Evolutionary conservation across 148 eudicot genomes (phyloP), one percentile per base, ranked within the genome.

Genomic region (Talinum fruticosum): DNA sequence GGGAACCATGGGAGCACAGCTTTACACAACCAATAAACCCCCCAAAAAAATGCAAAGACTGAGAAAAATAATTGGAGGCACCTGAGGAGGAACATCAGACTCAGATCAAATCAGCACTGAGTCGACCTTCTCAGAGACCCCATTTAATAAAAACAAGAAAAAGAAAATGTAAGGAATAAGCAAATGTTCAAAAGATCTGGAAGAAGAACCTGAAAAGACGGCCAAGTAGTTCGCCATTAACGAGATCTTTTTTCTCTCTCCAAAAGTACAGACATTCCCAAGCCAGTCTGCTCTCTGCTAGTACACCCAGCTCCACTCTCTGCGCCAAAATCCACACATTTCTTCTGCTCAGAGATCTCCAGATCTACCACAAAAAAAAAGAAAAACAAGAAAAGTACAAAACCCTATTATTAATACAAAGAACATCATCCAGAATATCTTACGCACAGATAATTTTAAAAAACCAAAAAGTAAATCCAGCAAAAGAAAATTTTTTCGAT

Each of bases 191-290:
- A 47, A 47, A 72, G 30, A 49, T 26, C 54, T 6, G 34, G 21
- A 24, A 70, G 36, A 71, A 41, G 59, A 38, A 72, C 44, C 44
- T 24, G 29, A 72, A 72, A 72, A 72, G 26, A 30, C 30, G 24
- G 18, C 16, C 37, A 12, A 49, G 36, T 4, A 30, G 3, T 45
- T 49, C 29, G 62, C 64, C 75, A 73, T 32, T 47, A 8, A 15
- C 12, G 29, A 45, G 6, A 19, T 69, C 49, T 70, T 10, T 70
- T 23, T 16, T 66, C n/a, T 66, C 45, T 69, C 29, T 36, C 41
- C 61, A 12, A 68, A 45, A 78, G 78, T 78, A 82, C 81, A 78
- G 79, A 75, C 85, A 78, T 69, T 75, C 70, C 62, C 74, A 69
- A 49, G 47, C 30, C 32, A 64, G 26, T 18, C 24, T 54, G n/a